These are phyloP conservation scores for Eucalyptus curtisii DNA, from an alignment of 345 rosid genomes.

Conservation along the genomic window DNA sequence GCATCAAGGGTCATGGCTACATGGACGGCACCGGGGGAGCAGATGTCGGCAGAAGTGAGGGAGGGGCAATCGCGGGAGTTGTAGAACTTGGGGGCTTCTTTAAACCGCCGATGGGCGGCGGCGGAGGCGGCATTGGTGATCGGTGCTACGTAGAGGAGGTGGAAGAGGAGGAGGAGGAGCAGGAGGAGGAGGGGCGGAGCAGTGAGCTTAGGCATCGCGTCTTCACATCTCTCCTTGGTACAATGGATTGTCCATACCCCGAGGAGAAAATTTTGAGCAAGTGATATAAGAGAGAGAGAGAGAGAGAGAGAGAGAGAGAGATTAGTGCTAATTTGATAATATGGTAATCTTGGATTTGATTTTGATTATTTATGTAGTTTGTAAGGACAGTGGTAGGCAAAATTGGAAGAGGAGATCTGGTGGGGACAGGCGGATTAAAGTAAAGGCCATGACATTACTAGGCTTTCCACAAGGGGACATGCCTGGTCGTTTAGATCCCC, in stretches of 20 bases:
- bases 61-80: constrained; percentile 68
- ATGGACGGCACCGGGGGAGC: constrained; percentile 60
- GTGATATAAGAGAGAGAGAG: not conserved
- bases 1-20: constrained; percentile 90
- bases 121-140: not conserved
- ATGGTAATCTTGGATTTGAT: not conserved
- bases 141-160: not conserved
- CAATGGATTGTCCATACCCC: not conserved
- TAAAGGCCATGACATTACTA: not conserved
- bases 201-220: not conserved
- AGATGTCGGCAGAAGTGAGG: constrained; percentile 20
- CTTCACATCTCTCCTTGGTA: not conserved
- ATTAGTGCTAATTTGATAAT: not conserved
- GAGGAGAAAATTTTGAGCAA: not conserved
- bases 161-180: not conserved
- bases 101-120: constrained; percentile 31
- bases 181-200: not conserved
- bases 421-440: not conserved
- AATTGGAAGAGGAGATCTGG: not conserved
- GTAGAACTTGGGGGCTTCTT: constrained; percentile 90
- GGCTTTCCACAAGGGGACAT: not conserved
- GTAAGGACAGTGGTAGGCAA: not conserved
- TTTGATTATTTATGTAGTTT: not conserved
- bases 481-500: not conserved
- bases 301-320: not conserved